These are phyloP conservation scores for Phytophthora fragariae DNA, from an alignment of 352 stramenopile genomes.

Conservation along the genomic window DNA sequence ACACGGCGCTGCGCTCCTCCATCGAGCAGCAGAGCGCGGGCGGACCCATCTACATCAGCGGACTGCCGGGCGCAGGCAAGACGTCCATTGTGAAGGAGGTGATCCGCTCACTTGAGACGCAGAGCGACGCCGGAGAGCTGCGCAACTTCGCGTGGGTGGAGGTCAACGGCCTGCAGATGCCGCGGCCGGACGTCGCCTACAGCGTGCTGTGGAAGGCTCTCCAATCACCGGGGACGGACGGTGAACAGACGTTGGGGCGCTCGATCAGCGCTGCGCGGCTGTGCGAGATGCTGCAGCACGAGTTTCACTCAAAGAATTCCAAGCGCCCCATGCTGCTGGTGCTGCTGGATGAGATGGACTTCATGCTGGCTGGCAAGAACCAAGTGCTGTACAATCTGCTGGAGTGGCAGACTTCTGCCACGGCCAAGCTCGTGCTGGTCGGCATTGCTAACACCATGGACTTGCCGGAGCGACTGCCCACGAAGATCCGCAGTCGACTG, in stretches of 20 bases:
- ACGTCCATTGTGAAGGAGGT: slow-evolving; percentile 80
- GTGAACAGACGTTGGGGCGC: neutral
- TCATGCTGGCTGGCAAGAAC: slow-evolving; percentile 77
- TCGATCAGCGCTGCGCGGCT: slow-evolving; percentile 43
- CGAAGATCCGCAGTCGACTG: slow-evolving; percentile 75
- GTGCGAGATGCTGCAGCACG: slow-evolving; percentile 55
- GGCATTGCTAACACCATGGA: slow-evolving; percentile 88
- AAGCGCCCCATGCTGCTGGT: slow-evolving; percentile 63
- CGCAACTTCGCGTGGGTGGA: slow-evolving; percentile 69
- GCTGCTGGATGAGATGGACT: slow-evolving; percentile 83
- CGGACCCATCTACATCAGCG: slow-evolving; percentile 76
- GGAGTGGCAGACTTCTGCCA: slow-evolving; percentile 67
- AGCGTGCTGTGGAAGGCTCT: slow-evolving; percentile 69
- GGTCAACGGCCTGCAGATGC: slow-evolving; percentile 76
- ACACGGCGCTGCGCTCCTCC: slow-evolving; percentile 57
- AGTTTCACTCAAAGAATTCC: slow-evolving; percentile 52
- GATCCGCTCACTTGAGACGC: slow-evolving; percentile 51
- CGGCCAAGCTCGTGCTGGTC: slow-evolving; percentile 73
- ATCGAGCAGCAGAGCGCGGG: slow-evolving; percentile 61
- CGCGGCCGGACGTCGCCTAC: slow-evolving; percentile 72
- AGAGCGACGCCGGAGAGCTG: slow-evolving; percentile 43
- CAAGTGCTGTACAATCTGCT: slow-evolving; percentile 84
- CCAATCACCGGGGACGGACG: slow-evolving; percentile 26
- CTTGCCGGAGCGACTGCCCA: slow-evolving; percentile 69
- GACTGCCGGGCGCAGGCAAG: slow-evolving; percentile 71